Evolutionary conservation across 2,329 filamentous ascomycete species (phyloP), one percentile per base, ranked within the genome.

Genomic region (Chaetothyriales sp.): DNA sequence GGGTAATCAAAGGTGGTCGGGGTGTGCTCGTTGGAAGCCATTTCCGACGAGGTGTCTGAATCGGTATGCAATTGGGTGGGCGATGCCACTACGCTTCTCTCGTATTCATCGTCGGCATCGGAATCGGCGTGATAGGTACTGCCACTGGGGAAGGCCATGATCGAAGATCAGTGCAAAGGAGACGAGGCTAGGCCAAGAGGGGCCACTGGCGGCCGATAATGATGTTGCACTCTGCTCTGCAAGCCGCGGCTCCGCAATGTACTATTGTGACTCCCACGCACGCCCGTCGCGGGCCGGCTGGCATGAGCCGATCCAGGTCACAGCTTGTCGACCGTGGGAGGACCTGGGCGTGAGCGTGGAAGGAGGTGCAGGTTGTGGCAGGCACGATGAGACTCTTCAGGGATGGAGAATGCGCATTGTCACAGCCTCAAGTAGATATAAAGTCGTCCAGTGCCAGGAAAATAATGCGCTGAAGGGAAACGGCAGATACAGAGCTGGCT

Each of bases 81-180:
- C 15, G 75, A 77, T 48, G 75, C 75, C 61, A 79, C 70, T 53
- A 73, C 71, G 59, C 74, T 76, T 57, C 77, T 72, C 64, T 81
- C 78, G 58, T 79, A 81, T 65, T 82, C 79, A 66, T 81, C 79
- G 63, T 81, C 79, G 55, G 78, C 78, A 60, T 80, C 77, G 47
- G 76, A 80, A 59, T 81, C 78, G 55, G 77, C 77, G 62, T 80
- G 75, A 61, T 80, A 79, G 51, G 72, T 66, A 12, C 51, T 57
- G 20, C 55, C 58, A 36, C 66, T 66, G 44, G 69, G 68, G 49
- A 70, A 68, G 22, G 68, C 65, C 68, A 71, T 71, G 57, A 51
- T 60, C 57, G 48, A 43, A 18, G 22, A 6, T 25, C 3, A 25
- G 22, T 6, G 22, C 22, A 25, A 3, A 25, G 45, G 18, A 28